phyloP scores from a whole-genome alignment of 805 yeast species.

The Ogataea allantospora region DNA sequence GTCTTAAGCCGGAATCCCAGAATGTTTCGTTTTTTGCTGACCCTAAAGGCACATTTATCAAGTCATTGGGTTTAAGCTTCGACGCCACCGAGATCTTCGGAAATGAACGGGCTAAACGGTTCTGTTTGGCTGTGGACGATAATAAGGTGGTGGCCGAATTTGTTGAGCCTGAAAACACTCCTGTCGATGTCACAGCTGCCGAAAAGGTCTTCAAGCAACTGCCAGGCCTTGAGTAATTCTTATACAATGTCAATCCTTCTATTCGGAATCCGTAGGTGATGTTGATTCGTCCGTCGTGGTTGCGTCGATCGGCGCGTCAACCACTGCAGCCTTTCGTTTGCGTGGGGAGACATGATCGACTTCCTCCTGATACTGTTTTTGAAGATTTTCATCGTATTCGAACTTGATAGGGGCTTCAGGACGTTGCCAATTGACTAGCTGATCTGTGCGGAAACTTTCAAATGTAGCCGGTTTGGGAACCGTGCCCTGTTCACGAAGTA shows the following conservation, averaged over 20 bases:
- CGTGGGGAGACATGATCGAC: slow-evolving; percentile 21
- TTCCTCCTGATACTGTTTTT: slow-evolving; percentile 14
- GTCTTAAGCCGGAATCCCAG: slow-evolving; percentile 22
- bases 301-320: slow-evolving; percentile 7
- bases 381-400: slow-evolving; percentile 15
- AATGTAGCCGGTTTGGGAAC: slow-evolving; percentile 5
- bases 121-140: slow-evolving; percentile 70
- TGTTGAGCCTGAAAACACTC: slow-evolving; percentile 78
- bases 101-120: slow-evolving; percentile 69
- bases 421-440: slow-evolving; percentile 14
- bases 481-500: slow-evolving; percentile 1
- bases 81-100: slow-evolving; percentile 82
- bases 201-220: slow-evolving; percentile 39
- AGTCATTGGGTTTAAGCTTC: slow-evolving; percentile 61
- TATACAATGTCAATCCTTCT: neutral
- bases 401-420: slow-evolving; percentile 21
- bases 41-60: slow-evolving; percentile 70
- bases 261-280: neutral
- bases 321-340: slow-evolving; percentile 11
- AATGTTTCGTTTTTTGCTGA: slow-evolving; percentile 61
- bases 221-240: slow-evolving; percentile 24
- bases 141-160: slow-evolving; percentile 67
- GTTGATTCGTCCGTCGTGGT: slow-evolving; percentile 2
- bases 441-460: slow-evolving; percentile 13
- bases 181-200: slow-evolving; percentile 56